Evolutionary conservation across 768 basidiomycete species (phyloP).

Genomic region (Lactarius pseudohatsudake): DNA sequence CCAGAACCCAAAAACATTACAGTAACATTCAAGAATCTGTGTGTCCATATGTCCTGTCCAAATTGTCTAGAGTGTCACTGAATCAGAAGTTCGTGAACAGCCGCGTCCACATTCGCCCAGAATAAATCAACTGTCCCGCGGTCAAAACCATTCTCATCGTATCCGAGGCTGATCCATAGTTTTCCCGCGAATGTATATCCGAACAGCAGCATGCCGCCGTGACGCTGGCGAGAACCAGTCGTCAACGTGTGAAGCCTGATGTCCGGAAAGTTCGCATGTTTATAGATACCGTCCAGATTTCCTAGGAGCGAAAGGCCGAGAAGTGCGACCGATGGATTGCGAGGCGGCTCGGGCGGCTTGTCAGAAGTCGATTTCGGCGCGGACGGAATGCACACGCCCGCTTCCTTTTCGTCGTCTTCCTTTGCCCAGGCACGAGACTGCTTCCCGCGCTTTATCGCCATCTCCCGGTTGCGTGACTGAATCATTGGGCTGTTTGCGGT

Average conservation of each 20-base stretch:
- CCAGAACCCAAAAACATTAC: not conserved
- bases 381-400: conserved; percentile 42
- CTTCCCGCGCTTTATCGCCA: conserved; percentile 61
- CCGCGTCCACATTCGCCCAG: conserved; percentile 59
- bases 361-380: conserved; percentile 26
- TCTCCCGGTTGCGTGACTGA: conserved; percentile 58
- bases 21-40: not conserved
- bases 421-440: conserved; percentile 67
- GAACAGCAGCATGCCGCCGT: conserved; percentile 79
- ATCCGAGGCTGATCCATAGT: conserved; percentile 78
- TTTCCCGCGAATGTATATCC: conserved; percentile 74
- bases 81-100: conserved; percentile 59
- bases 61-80: conserved; percentile 20
- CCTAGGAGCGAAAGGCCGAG: conserved; percentile 83
- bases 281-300: conserved; percentile 80
- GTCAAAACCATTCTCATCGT: conserved; percentile 76
- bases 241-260: conserved; percentile 71
- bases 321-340: conserved; percentile 56
- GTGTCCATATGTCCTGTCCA: conserved; percentile 6
- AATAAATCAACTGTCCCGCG: conserved; percentile 58
- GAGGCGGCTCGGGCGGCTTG: conserved; percentile 20
- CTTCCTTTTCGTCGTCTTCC: conserved; percentile 68
- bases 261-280: conserved; percentile 55
- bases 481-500: conserved; percentile 65
- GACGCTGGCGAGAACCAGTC: conserved; percentile 79